These are phyloP conservation scores for Podosphaera leucotricha DNA, from an alignment of 2,329 filamentous ascomycete genomes.

Conservation along the genomic window DNA sequence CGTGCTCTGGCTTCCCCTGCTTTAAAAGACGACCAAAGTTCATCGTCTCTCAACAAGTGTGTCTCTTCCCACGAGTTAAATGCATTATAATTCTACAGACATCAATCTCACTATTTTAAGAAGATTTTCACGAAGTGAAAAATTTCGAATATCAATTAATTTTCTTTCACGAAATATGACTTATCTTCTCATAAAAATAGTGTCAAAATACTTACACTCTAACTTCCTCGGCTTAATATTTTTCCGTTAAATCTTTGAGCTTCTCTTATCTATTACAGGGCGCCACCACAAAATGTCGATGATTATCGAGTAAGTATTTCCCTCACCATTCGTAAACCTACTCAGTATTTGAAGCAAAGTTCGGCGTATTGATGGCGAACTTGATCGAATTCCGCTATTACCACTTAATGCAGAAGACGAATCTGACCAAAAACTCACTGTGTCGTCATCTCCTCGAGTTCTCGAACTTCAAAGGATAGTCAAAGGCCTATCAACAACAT, in stretches of 20 bases:
- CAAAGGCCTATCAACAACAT: constrained; percentile 45
- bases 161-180: too few relatives aligned
- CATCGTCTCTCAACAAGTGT: too few relatives aligned
- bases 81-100: neutral
- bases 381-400: constrained; percentile 35
- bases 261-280: neutral
- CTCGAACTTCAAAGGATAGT: constrained; percentile 43
- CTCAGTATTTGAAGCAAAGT: constrained; percentile 21
- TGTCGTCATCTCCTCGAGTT: constrained; percentile 26
- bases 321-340: neutral
- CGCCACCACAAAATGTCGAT: constrained; percentile 19
- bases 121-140: too few relatives aligned
- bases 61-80: neutral
- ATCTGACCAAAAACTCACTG: constrained; percentile 7
- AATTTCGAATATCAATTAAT: too few relatives aligned
- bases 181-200: too few relatives aligned
- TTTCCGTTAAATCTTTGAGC: neutral
- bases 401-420: constrained; percentile 20
- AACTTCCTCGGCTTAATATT: neutral
- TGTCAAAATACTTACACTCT: neutral
- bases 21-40: too few relatives aligned
- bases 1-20: too few relatives aligned
- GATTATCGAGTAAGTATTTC: constrained; percentile 20
- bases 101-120: too few relatives aligned
- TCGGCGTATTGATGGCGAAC: constrained; percentile 37